Evolutionary conservation across 2,329 filamentous ascomycete genomes (phyloP), one percentile per base, ranked within the genome.

Genomic region (Escovopsis weberi): DNA sequence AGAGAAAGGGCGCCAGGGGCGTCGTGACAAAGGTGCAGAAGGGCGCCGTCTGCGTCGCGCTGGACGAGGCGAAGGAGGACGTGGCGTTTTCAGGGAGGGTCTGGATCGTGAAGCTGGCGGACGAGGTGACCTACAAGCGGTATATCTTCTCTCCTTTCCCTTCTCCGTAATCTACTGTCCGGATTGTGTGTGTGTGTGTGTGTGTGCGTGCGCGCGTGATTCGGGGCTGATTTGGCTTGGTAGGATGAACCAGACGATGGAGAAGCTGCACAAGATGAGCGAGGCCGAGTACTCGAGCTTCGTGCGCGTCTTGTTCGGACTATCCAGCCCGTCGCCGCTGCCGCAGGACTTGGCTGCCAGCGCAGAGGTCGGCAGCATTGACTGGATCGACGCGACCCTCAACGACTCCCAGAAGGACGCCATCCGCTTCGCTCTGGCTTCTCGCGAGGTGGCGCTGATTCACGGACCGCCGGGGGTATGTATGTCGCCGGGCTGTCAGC

Each of bases 401-500:
- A 82, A 83, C 52, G 72, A 77, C 11, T 78, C 74, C 11, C 79
- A 83, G 54, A 80, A 78, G 51, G 74, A 80, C 44, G 78, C 78
- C 12, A 77, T 83, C 45, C 63, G 76, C n/a, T 98, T 96, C 56
- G 87, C 89, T 0, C 65, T 98, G 42, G 82, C 80, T 6, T 82
- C 84, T 1, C 72, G 71, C 42, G 87, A 95, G 54, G 74, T 96
- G 26, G 85, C 86, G 2, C 68, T 95, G 45, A 94, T 98, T 42
- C 91, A 98, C 57, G 91, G 91, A 0, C 91, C 91, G 1, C 91
- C 91, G 1, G 91, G 91, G 1, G 75, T 76, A 60, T 56, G 69
- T 61, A 32, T 7, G 11, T 32, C 8, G 8, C 28, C 28, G 11
- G 8, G 8, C 28, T 9, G 8, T 32, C 28, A 32, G 28, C 28